Evolutionary conservation across 2,329 filamentous ascomycete genomes (phyloP).

Genomic region (Botrytis pseudocinerea): DNA sequence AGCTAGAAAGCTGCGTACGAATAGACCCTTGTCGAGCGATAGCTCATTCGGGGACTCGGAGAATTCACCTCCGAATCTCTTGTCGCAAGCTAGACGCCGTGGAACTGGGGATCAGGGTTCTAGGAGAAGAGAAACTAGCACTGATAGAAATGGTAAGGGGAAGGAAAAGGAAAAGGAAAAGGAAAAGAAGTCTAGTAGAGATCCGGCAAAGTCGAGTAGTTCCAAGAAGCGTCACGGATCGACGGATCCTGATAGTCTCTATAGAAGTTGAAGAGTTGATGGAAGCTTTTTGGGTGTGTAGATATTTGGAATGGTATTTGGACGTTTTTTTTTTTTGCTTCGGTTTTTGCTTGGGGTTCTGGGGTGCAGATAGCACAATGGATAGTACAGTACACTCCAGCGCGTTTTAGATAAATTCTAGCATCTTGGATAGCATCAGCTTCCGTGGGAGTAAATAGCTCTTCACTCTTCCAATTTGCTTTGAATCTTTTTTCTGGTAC

Average conservation of each 20-base stretch:
- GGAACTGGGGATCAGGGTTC: background rate
- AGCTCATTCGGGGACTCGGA: background rate
- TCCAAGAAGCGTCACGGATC: background rate
- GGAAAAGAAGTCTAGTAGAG: background rate
- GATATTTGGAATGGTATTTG: background rate
- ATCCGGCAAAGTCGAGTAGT: background rate
- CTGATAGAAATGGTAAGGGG: background rate
- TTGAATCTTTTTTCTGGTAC: too few relatives aligned
- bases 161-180: background rate
- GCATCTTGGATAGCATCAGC: too few relatives aligned
- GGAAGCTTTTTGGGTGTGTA: background rate
- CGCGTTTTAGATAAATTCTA: too few relatives aligned
- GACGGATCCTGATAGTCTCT: background rate
- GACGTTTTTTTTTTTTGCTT: background rate
- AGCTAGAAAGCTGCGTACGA: too few relatives aligned
- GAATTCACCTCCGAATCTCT: background rate
- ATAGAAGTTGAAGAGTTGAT: background rate
- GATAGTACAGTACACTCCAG: too few relatives aligned
- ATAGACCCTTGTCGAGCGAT: too few relatives aligned
- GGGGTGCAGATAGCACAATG: background rate
- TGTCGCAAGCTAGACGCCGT: too few relatives aligned
- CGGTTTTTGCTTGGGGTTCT: background rate
- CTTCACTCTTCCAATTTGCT: too few relatives aligned
- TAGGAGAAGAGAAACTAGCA: background rate
- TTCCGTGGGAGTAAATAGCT: too few relatives aligned